Percentiles rank a stretch among this genome's conserved stretches.
Evolutionary conservation across 2,329 filamentous ascomycete species (phyloP).

Genomic region (Pseudocercospora eumusae): DNA sequence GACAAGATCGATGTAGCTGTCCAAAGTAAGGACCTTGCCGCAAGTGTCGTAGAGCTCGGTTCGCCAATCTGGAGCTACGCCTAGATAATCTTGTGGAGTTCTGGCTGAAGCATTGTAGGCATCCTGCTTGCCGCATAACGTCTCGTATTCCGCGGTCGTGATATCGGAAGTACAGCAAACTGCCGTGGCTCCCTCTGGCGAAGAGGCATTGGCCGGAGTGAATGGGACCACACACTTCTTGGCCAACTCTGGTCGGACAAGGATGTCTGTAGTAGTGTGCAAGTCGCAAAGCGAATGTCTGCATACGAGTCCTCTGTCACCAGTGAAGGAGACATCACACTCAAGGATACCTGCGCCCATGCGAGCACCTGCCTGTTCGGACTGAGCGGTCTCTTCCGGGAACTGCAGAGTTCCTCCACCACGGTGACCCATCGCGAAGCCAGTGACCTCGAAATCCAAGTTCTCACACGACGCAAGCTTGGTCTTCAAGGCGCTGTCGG

Average conservation of each 20-base stretch:
- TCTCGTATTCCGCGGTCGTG: constrained; percentile 16
- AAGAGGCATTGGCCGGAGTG: constrained; percentile 15
- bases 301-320: constrained; percentile 17
- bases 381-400: constrained; percentile 20
- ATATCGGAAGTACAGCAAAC: constrained; percentile 20
- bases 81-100: constrained; percentile 10
- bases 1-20: constrained; percentile 18
- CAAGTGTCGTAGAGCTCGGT: constrained; percentile 20
- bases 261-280: constrained; percentile 17
- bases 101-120: constrained; percentile 18
- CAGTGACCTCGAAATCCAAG: constrained; percentile 14
- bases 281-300: constrained; percentile 19
- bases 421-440: constrained; percentile 16
- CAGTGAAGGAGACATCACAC: constrained; percentile 17
- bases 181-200: constrained; percentile 14
- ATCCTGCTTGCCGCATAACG: constrained; percentile 16
- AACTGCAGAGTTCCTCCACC: constrained; percentile 18
- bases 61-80: constrained; percentile 16
- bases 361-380: constrained; percentile 17
- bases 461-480: constrained; percentile 18
- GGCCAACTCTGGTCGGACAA: constrained; percentile 10
- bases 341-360: constrained; percentile 19
- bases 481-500: constrained; percentile 15
- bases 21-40: constrained; percentile 16
- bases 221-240: constrained; percentile 17